phyloP scores from a whole-genome alignment of 176 grass and related monocot genomes.

The Oryza punctata region DNA sequence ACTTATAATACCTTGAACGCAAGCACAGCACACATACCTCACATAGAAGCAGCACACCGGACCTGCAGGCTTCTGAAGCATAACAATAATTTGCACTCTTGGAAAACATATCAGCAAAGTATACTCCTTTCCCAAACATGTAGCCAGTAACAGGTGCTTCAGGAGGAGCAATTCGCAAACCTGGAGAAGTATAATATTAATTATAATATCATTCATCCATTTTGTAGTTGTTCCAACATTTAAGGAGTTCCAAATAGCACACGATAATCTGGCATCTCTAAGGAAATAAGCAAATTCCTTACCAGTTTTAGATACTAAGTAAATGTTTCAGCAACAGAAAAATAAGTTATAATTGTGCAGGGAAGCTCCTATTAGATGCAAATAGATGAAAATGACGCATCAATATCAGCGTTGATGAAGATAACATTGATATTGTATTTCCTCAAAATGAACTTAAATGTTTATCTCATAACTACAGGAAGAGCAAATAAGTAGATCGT shows the following conservation, averaged over 20 bases:
- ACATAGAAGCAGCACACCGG: conserved; percentile 85
- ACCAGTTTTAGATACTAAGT: neutral
- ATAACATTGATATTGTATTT: neutral
- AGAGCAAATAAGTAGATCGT: neutral
- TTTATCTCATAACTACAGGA: neutral
- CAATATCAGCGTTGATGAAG: conserved; percentile 16
- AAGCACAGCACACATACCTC: conserved; percentile 51
- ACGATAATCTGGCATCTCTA: conserved; percentile 20
- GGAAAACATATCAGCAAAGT: conserved; percentile 97
- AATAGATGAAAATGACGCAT: conserved; percentile 22
- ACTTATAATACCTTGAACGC: neutral
- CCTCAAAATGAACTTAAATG: neutral
- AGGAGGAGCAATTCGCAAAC: conserved; percentile 92
- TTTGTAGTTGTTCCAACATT: conserved; percentile 17
- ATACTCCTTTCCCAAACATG: conserved; percentile 96
- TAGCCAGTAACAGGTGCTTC: conserved; percentile 93
- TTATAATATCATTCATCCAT: conserved; percentile 22
- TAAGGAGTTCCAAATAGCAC: conserved; percentile 8
- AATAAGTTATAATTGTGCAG: neutral
- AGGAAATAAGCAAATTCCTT: neutral
- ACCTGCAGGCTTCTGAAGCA: conserved; percentile 63
- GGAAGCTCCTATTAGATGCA: conserved; percentile 9
- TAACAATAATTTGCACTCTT: conserved; percentile 99
- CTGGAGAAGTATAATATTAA: conserved; percentile 43
- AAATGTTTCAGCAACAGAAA: neutral